Evolutionary conservation across 1,284 basidiomycete species (phyloP), one percentile per base, ranked within the genome.

Genomic region (Marasmius sp.): DNA sequence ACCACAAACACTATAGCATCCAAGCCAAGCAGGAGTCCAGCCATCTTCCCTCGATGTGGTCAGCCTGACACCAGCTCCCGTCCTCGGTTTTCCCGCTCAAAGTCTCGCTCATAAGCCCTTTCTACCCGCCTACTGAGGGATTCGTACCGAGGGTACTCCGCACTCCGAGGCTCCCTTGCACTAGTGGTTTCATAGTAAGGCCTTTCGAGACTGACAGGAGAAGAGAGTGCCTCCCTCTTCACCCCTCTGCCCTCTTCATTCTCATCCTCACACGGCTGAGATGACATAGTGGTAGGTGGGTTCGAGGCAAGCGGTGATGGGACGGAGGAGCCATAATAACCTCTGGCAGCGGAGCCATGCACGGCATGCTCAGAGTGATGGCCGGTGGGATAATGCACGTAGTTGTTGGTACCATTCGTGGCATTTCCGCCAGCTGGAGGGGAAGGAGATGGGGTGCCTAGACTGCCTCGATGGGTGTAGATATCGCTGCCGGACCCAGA

Each of bases 391-490:
- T 87, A 87, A 60, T 85, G 81, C 55, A 82, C 79, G 71, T 86
- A 88, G 45, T 52, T 27, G 27, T 27, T 27, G 43, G 43, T 57
- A 10, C 27, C 54, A 41, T 41, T 53, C 12, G 60, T 7, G 61
- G 74, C 81, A 70, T 83, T 73, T 59, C 72, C 76, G 50, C 76
- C 74, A 18, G 81, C 74, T 10, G 86, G 82, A 12, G 87, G 86
- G 34, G 86, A 85, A 11, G 87, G 86, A n/a, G 87, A 87, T 3
- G 84, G 80, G 4, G 81, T 81, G 66, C 79, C 70, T 62, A 74
- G 72, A 50, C 58, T 76, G 69, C 77, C 74, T 33, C 78, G 72
- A 50, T 81, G 81, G 41, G 80, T 74, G 71, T 86, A 88, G 53
- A 79, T 75, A 33, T 87, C 86, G 69, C 78, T 85, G 43, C 83